Conservation (phyloP, 441 rosid genomes). For the Adansonia gregorii region DNA sequence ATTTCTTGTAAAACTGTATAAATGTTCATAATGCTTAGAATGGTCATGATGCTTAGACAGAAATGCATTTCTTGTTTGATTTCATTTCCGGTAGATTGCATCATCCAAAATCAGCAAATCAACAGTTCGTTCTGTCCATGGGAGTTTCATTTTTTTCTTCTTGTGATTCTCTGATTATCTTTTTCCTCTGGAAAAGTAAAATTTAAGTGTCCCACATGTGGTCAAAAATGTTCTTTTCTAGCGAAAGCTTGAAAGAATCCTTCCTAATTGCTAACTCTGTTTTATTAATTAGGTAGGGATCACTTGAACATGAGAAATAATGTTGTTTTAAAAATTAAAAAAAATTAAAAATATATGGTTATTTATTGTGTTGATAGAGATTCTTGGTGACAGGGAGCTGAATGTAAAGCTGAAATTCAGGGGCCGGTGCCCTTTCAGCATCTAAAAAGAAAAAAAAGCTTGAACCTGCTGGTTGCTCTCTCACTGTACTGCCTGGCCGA, state of each 20-base stretch:
- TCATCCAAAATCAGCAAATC: background rate
- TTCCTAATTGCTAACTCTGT: background rate
- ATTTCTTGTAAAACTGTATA: background rate
- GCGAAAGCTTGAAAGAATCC: background rate
- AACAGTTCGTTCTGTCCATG: background rate
- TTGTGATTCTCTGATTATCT: too few relatives aligned
- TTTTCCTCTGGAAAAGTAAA: background rate
- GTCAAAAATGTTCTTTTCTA: constrained; percentile 5
- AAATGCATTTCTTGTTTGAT: background rate
- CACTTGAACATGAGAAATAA: background rate
- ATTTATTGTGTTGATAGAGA: constrained; percentile 39
- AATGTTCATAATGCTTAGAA: background rate
- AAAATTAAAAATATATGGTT: background rate
- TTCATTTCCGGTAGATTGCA: background rate
- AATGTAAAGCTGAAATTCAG: constrained; percentile 68
- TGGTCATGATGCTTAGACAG: background rate
- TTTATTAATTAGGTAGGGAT: background rate
- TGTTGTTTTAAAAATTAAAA: background rate
- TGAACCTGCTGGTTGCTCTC: constrained; percentile 74
- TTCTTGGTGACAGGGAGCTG: constrained; percentile 81
- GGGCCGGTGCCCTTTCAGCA: constrained; percentile 72
- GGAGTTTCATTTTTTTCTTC: background rate
- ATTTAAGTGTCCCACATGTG: background rate
- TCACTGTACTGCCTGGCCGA: constrained; percentile 72
- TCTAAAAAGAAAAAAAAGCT: constrained; percentile 62